A percentile compares a stretch with the other conserved stretches of the same genome.
Conservation (phyloP, 148 eudicot species). For the Vaccinium macrocarpon region DNA sequence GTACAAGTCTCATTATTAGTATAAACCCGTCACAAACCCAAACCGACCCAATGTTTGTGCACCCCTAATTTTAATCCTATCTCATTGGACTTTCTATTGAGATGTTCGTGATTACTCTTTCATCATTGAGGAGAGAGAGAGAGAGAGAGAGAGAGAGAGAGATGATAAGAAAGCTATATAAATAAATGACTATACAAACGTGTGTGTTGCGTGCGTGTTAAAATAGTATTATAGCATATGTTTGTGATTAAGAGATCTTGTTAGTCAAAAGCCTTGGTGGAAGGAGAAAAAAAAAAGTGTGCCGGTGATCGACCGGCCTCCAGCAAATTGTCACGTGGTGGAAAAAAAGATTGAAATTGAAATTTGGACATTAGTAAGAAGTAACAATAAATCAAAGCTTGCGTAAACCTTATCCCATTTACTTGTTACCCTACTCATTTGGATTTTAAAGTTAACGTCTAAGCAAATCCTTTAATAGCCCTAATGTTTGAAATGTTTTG, state of each 20-base stretch:
- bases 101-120: background rate
- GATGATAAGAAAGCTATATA: too few relatives aligned
- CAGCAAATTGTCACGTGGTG: background rate
- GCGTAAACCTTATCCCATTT: background rate
- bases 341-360: background rate
- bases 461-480: too few relatives aligned
- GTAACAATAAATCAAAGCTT: background rate
- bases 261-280: background rate
- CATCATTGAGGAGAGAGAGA: background rate
- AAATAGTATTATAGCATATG: background rate
- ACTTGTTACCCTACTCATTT: too few relatives aligned
- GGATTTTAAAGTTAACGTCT: too few relatives aligned
- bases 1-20: too few relatives aligned
- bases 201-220: slow-evolving; percentile 3
- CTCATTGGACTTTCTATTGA: too few relatives aligned
- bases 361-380: background rate
- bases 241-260: background rate
- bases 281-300: background rate
- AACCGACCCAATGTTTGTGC: too few relatives aligned
- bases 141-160: background rate
- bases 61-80: too few relatives aligned
- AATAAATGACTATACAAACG: background rate
- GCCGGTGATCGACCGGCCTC: background rate
- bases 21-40: too few relatives aligned
- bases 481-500: too few relatives aligned